These are phyloP conservation scores for Pythium monospermum DNA, from an alignment of 352 stramenopile species.

Conservation along the genomic window DNA sequence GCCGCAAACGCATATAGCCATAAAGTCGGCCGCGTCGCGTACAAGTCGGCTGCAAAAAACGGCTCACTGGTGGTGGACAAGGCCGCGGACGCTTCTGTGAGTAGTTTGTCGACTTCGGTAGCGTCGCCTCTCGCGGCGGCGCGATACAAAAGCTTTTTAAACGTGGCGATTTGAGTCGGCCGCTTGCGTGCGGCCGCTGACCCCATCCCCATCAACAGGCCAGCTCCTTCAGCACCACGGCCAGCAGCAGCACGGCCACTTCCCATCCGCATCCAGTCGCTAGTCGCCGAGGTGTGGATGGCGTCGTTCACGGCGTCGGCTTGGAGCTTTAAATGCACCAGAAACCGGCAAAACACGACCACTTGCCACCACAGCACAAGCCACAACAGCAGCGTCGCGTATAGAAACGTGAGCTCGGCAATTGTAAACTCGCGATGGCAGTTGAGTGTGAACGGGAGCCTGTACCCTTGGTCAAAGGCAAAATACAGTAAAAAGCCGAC, in stretches of 20 bases:
- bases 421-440: constrained; percentile 31
- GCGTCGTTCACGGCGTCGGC: constrained; percentile 59
- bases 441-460: constrained; percentile 39
- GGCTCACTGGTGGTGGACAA: constrained; percentile 26
- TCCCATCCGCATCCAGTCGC: constrained; percentile 24
- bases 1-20: constrained; percentile 62
- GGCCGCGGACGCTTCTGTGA: constrained; percentile 26
- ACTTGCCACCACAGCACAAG: constrained; percentile 57
- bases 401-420: constrained; percentile 48
- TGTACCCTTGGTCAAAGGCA: constrained; percentile 32
- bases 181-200: too few species aligned
- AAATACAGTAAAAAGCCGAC: constrained; percentile 62
- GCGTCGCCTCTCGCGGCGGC: constrained; percentile 49
- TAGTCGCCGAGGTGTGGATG: constrained; percentile 54
- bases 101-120: constrained; percentile 32
- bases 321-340: constrained; percentile 73
- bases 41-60: too few species aligned
- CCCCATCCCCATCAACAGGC: too few species aligned
- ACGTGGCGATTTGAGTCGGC: constrained; percentile 8
- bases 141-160: constrained; percentile 64
- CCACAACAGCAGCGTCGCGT: constrained; percentile 51
- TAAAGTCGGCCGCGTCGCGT: constrained; percentile 38
- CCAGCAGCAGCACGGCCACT: too few species aligned
- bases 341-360: constrained; percentile 65
- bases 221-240: too few species aligned